A percentile compares a stretch with the other conserved stretches of the same genome.
phyloP scores from a whole-genome alignment of 2,329 filamentous ascomycete genomes.

The Colletotrichum higginsianum region DNA sequence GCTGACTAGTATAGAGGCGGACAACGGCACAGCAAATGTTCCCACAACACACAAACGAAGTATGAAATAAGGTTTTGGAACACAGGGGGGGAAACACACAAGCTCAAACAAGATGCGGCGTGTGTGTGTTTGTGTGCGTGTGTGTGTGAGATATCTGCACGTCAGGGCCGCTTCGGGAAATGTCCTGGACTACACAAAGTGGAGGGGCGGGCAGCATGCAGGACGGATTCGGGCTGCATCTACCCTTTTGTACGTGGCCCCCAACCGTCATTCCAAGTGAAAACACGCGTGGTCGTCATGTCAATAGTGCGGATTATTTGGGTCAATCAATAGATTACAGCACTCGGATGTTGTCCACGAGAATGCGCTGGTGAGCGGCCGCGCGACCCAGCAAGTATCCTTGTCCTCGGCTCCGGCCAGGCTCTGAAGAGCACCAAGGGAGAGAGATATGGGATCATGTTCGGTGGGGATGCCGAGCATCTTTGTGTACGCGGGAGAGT shows the following conservation, averaged over 20 bases:
- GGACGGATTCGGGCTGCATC: slow-evolving; percentile 1
- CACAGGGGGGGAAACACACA: not conserved
- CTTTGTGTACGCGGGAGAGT: not conserved
- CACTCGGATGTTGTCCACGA: not conserved
- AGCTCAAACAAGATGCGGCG: not conserved
- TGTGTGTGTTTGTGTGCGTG: no score
- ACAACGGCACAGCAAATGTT: no score
- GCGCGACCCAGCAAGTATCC: slow-evolving; percentile 29
- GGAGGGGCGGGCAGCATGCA: not conserved
- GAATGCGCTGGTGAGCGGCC: slow-evolving; percentile 11
- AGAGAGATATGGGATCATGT: not conserved
- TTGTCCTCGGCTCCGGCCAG: slow-evolving; percentile 23
- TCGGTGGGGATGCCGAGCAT: slow-evolving; percentile 26
- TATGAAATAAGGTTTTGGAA: no score
- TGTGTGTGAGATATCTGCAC: slow-evolving; percentile 28
- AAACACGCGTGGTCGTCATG: not conserved
- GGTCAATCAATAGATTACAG: slow-evolving; percentile 1
- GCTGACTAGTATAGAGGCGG: no score
- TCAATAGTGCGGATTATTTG: slow-evolving; percentile 18
- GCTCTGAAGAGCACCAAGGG: not conserved
- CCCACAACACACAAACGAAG: no score
- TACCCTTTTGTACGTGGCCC: slow-evolving; percentile 34
- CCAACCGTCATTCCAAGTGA: slow-evolving; percentile 1
- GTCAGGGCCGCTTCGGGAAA: slow-evolving; percentile 16
- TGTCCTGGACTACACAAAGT: slow-evolving; percentile 2